Evolutionary conservation across 148 eudicot species (phyloP).

Genomic region (Rhododendron simsii): DNA sequence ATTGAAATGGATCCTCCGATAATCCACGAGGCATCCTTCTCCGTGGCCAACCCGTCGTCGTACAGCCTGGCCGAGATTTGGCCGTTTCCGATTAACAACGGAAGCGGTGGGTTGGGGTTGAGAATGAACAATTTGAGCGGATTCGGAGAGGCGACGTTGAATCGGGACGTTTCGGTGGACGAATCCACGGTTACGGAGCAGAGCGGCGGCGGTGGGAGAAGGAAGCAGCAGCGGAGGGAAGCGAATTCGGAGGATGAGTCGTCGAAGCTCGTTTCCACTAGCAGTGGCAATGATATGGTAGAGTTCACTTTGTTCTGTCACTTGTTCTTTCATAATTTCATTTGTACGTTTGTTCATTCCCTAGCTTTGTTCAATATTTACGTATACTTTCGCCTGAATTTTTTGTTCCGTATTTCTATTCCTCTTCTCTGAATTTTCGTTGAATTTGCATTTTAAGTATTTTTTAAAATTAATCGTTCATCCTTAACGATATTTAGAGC

Average conservation of each 20-base stretch:
- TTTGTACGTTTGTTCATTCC: neutral
- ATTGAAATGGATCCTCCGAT: slow-evolving; percentile 81
- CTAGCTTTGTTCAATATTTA: neutral
- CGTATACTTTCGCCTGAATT: neutral
- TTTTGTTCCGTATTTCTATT: neutral
- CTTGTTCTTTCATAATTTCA: neutral
- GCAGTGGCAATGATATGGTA: slow-evolving; percentile 62
- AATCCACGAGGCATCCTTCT: slow-evolving; percentile 65
- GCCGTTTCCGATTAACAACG: slow-evolving; percentile 35
- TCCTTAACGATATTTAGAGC: too few species aligned
- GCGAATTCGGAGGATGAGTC: slow-evolving; percentile 45
- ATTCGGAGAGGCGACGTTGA: slow-evolving; percentile 16
- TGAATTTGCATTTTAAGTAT: neutral
- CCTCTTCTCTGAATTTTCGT: neutral
- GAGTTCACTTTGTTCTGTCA: neutral
- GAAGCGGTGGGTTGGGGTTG: slow-evolving; percentile 36
- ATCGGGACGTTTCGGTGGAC: slow-evolving; percentile 47
- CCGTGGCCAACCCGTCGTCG: slow-evolving; percentile 65
- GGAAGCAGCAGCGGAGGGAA: slow-evolving; percentile 48
- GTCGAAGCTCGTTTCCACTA: slow-evolving; percentile 52
- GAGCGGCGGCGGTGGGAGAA: slow-evolving; percentile 43
- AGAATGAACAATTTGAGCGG: slow-evolving; percentile 52
- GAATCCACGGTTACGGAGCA: slow-evolving; percentile 82
- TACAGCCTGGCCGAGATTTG: slow-evolving; percentile 73
- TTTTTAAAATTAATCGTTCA: neutral